A percentile compares a stretch with the other conserved stretches of the same genome.
Conservation (phyloP, 2,329 filamentous ascomycete genomes). For the Trichoderma afroharzianum region DNA sequence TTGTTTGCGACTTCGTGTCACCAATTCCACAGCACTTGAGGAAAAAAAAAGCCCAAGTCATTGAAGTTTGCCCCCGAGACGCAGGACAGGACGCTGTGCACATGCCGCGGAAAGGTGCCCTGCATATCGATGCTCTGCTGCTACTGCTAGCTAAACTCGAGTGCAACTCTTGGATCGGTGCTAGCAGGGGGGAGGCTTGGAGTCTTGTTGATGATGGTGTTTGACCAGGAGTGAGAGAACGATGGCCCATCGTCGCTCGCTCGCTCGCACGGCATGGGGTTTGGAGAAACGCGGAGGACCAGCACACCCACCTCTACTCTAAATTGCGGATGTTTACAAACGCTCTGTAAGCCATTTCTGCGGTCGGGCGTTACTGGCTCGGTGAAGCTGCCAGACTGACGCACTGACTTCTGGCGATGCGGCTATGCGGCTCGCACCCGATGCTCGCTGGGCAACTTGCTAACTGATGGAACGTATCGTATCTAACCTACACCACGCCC, state of each 20-base stretch:
- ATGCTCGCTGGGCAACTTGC: neutral
- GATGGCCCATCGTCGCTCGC: neutral
- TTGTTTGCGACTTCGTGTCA: neutral
- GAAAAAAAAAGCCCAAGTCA: neutral
- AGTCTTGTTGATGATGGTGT: neutral
- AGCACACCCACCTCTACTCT: neutral
- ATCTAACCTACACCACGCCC: neutral
- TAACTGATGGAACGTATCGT: neutral
- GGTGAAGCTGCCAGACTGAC: neutral
- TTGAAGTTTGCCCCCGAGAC: neutral
- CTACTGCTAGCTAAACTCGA: neutral
- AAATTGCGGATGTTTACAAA: neutral
- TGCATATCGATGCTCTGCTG: neutral
- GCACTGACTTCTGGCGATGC: neutral
- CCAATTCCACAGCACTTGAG: neutral
- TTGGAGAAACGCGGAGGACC: neutral
- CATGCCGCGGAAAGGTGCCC: neutral
- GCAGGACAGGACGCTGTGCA: neutral
- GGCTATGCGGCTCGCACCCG: conserved; percentile 2
- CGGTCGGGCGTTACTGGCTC: neutral
- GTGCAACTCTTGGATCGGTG: neutral
- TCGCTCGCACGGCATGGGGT: neutral
- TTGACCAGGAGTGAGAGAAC: neutral
- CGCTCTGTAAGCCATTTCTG: neutral
- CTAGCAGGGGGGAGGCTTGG: neutral